Percentiles rank a stretch among this genome's conserved stretches.
These are phyloP conservation scores for Trichoderma guizhouense DNA, from an alignment of 2,329 filamentous ascomycete genomes.

Conservation along the genomic window DNA sequence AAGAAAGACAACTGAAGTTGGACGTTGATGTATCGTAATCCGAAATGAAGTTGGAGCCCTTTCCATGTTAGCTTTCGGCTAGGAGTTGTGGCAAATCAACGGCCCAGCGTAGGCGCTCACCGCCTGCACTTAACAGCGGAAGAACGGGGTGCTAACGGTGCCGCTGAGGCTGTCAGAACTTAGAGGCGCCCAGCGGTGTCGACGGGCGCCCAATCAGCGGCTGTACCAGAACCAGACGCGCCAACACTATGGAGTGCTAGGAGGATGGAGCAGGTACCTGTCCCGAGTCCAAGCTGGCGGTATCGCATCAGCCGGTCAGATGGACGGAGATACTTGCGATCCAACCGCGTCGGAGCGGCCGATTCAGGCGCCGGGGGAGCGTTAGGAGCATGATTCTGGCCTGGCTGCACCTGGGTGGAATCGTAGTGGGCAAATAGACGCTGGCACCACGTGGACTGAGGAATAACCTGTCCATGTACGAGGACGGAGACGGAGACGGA, in stretches of 20 bases:
- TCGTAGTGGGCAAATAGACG: neutral
- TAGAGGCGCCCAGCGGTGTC: neutral
- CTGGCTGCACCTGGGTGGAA: constrained; percentile 1
- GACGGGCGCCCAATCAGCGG: neutral
- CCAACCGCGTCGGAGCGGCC: neutral
- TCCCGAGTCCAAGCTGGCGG: constrained; percentile 8
- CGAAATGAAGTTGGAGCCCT: neutral
- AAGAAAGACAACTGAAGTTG: neutral
- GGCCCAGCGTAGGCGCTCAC: neutral
- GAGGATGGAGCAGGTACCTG: neutral
- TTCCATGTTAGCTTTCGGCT: neutral
- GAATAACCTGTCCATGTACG: neutral
- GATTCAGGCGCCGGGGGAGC: neutral
- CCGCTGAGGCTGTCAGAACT: neutral
- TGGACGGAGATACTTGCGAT: neutral
- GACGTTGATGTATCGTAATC: neutral
- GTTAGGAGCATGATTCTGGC: neutral
- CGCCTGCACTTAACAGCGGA: neutral
- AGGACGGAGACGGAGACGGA: neutral
- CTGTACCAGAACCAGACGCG: neutral
- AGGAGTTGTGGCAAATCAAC: neutral
- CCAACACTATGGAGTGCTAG: neutral
- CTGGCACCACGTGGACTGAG: constrained; percentile 8
- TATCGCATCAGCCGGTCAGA: neutral
- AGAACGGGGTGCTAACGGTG: neutral